A percentile compares a stretch with the other conserved stretches of the same genome.
Conservation (phyloP, 2,329 filamentous ascomycete species). For the Grosmannia clavigera region DNA sequence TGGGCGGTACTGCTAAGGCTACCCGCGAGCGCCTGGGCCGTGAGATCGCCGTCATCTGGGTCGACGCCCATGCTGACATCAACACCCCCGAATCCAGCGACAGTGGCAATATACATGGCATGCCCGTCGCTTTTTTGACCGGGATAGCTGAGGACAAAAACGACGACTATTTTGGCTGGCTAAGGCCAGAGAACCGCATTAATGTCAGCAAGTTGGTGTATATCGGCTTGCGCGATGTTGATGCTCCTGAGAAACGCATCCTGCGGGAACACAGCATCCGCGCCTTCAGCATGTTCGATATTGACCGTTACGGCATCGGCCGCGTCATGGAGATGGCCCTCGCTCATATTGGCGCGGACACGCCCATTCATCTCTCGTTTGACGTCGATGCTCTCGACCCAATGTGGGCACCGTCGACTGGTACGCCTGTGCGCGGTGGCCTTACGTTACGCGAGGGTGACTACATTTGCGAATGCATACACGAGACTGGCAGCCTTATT, state of each 20-base stretch:
- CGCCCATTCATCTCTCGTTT: slow-evolving; percentile 92
- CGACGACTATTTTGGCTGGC: slow-evolving; percentile 80
- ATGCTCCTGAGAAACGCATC: slow-evolving; percentile 86
- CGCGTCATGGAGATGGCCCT: slow-evolving; percentile 97
- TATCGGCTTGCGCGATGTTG: slow-evolving; percentile 88
- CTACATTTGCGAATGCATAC: slow-evolving; percentile 84
- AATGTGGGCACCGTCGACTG: slow-evolving; percentile 90
- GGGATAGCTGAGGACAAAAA: slow-evolving; percentile 67
- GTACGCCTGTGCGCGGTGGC: slow-evolving; percentile 86
- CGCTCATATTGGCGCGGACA: slow-evolving; percentile 85
- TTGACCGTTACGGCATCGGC: slow-evolving; percentile 83
- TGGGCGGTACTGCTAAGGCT: slow-evolving; percentile 77
- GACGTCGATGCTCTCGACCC: slow-evolving; percentile 95
- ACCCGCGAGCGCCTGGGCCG: slow-evolving; percentile 68
- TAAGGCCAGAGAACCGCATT: slow-evolving; percentile 56
- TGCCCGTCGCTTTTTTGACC: slow-evolving; percentile 88
- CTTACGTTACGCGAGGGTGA: slow-evolving; percentile 91
- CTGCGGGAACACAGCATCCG: slow-evolving; percentile 80
- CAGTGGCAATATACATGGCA: slow-evolving; percentile 93
- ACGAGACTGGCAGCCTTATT: slow-evolving; percentile 65
- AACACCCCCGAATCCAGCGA: slow-evolving; percentile 86
- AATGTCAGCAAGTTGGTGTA: slow-evolving; percentile 84
- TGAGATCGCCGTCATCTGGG: slow-evolving; percentile 95
- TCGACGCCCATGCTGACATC: slow-evolving; percentile 96
- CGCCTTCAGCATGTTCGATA: slow-evolving; percentile 97